Evolutionary conservation across 78 protist genomes (phyloP).

Genomic region (Cavenderia fasciculata): DNA sequence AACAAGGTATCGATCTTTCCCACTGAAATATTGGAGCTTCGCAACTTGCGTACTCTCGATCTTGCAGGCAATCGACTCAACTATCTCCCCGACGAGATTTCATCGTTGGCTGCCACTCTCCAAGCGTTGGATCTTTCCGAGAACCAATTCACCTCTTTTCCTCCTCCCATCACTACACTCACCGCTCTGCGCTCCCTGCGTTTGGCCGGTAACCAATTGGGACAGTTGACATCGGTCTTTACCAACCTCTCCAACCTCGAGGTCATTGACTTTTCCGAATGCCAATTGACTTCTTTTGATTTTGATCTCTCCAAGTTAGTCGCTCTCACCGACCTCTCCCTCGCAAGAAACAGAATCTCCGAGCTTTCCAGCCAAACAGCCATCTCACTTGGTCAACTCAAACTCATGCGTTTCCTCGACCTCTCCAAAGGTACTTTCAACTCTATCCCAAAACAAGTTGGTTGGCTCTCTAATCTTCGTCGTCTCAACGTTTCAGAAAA

Average conservation of each 20-base stretch:
- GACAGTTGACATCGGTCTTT: conserved; percentile 15
- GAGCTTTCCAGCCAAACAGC: conserved; percentile 5
- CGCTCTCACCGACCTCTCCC: conserved; percentile 9
- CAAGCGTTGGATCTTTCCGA: conserved; percentile 29
- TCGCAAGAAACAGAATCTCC: conserved; percentile 29
- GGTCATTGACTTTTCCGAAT: conserved; percentile 16
- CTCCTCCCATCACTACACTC: conserved; percentile 51
- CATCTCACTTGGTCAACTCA: not conserved
- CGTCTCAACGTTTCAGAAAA: conserved; percentile 30
- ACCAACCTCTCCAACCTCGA: conserved; percentile 25
- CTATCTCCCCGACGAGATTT: conserved; percentile 60
- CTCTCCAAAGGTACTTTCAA: conserved; percentile 39
- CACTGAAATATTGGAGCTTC: conserved; percentile 56
- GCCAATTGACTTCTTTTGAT: conserved; percentile 44
- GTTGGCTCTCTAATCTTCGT: conserved; percentile 41
- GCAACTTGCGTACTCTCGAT: conserved; percentile 10
- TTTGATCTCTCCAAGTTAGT: conserved; percentile 24
- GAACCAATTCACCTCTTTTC: conserved; percentile 53
- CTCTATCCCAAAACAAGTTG: conserved; percentile 57
- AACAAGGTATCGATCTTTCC: conserved; percentile 64
- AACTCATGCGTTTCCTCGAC: conserved; percentile 13
- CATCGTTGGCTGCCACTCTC: not conserved
- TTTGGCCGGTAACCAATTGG: conserved; percentile 27
- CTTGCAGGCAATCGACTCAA: conserved; percentile 45
- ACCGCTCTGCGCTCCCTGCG: not conserved